These are phyloP conservation scores for Claviceps sp. DNA, from an alignment of 2,329 filamentous ascomycete genomes.

Conservation along the genomic window DNA sequence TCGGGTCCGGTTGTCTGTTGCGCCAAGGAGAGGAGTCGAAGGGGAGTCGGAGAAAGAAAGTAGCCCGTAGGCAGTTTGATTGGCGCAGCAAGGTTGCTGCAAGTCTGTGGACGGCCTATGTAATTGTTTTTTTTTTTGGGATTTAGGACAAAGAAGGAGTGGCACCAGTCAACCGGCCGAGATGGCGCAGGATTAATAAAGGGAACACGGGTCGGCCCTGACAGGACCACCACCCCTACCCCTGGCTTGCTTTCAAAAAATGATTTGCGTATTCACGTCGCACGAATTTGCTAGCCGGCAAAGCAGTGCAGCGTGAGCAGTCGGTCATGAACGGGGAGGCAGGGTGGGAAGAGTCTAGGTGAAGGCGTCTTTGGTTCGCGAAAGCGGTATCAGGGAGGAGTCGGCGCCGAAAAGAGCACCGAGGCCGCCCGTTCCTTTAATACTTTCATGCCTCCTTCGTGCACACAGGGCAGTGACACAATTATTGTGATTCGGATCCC, in stretches of 20 bases:
- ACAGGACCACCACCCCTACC: neutral
- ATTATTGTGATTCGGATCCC: neutral
- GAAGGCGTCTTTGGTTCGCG: neutral
- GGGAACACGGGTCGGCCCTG: constrained; percentile 3
- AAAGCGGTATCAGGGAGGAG: neutral
- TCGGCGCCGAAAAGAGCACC: neutral
- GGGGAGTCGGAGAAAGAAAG: neutral
- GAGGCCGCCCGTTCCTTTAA: neutral
- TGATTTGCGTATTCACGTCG: neutral
- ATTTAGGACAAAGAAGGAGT: neutral
- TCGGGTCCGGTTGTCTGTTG: neutral
- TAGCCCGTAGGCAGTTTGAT: neutral
- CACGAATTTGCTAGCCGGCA: neutral
- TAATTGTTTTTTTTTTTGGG: no score
- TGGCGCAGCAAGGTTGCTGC: neutral
- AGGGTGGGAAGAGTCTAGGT: neutral
- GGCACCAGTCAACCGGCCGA: neutral
- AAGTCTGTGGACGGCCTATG: neutral
- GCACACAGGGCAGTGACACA: neutral
- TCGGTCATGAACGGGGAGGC: neutral
- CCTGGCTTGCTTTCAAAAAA: neutral
- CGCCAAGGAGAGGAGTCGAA: neutral
- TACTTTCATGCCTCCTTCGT: neutral
- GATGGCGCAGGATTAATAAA: constrained; percentile 1
- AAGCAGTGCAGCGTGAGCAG: constrained; percentile 2